Evolutionary conservation across 352 stramenopile species (phyloP), one percentile per base, ranked within the genome.

Genomic region (Phytopythium delawarense): DNA sequence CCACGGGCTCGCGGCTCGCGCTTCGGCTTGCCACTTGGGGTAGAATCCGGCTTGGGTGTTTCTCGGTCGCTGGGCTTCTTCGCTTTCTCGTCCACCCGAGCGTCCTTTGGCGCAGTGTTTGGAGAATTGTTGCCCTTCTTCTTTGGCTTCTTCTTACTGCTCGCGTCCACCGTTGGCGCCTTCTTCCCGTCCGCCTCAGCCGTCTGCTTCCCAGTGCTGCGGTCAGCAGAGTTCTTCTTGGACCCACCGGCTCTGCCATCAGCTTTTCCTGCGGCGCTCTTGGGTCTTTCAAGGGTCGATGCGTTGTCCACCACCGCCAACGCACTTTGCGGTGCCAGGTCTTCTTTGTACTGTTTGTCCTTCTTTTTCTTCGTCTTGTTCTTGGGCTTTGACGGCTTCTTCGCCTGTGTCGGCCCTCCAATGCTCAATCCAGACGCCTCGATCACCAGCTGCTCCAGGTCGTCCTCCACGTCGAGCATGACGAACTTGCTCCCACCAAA

Each of bases 381-480:
- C 34, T 40, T 69, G 49, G n/a, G 7, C 21, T 48, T 66, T 53
- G 39, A 54, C 28, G 48, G 28, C 25, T 52, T 52, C 23, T 35
- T 25, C 5, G 23, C 23, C n/a, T 23, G 28, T 8, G 12, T 28
- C 25, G 34, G 15, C 7, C 15, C 48, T 9, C 56, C 49, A 8
- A 42, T 37, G 57, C 13, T 67, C 58, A 57, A 45, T 65, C 0
- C 55, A 20, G n/a, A 71, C 5, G 69, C 73, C 30, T 71, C 64
- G 4, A 81, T 57, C 23, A 61, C 70, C 39, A 81, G 37, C 40
- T 84, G 66, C 44, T 84, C 76, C 53, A 80, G 39, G 21, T 81
- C 74, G n/a, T 54, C 71, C 57, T 76, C 69, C 6, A 80, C 28
- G 51, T 82, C 69, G 12, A 82, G 52, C 46, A 85, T 45, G 7